Evolutionary conservation across 371 early-diverging fungal genomes (phyloP).

Genomic region (Vairimorpha ceranae): DNA sequence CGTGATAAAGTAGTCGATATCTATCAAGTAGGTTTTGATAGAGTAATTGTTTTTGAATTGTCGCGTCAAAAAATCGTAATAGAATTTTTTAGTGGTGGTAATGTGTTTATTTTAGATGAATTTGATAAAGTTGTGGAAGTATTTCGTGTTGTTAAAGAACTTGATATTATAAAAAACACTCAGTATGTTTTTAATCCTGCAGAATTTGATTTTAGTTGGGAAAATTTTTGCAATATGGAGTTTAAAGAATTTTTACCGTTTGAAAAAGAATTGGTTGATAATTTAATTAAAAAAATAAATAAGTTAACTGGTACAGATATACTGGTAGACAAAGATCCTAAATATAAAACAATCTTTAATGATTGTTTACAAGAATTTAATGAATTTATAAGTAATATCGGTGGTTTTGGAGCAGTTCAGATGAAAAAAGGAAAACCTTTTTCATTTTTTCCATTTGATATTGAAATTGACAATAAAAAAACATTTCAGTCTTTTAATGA

Average conservation of each 20-base stretch:
- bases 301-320: background rate
- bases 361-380: conserved; percentile 30
- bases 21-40: conserved; percentile 62
- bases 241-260: conserved; percentile 41
- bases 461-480: background rate
- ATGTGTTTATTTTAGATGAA: conserved; percentile 60
- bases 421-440: conserved; percentile 36
- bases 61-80: conserved; percentile 51
- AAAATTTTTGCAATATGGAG: conserved; percentile 21
- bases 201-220: conserved; percentile 40
- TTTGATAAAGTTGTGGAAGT: conserved; percentile 48
- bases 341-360: conserved; percentile 13
- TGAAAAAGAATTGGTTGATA: conserved; percentile 39
- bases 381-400: conserved; percentile 26
- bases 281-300: conserved; percentile 14
- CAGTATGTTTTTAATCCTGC: conserved; percentile 55
- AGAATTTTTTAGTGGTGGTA: conserved; percentile 63
- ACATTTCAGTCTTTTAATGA: conserved; percentile 45
- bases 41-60: conserved; percentile 59
- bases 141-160: conserved; percentile 44
- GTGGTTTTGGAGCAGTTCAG: conserved; percentile 36
- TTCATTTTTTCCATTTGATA: conserved; percentile 33
- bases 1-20: conserved; percentile 53
- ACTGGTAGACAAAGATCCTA: background rate
- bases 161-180: conserved; percentile 45